These are phyloP conservation scores for Puccinia polysora DNA, from an alignment of 1,284 basidiomycete genomes.

Conservation along the genomic window DNA sequence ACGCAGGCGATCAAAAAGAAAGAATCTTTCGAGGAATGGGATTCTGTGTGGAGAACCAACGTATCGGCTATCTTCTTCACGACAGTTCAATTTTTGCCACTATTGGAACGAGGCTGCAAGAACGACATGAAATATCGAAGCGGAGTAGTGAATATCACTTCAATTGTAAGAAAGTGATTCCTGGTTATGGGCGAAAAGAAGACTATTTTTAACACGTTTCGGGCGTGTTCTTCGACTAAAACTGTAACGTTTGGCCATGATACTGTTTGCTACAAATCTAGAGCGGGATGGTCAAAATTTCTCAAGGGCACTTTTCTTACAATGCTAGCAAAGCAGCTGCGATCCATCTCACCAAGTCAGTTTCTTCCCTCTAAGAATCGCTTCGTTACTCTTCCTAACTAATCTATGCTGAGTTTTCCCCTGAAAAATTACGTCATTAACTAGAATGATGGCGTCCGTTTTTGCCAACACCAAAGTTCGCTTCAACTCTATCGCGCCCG, in stretches of 20 bases:
- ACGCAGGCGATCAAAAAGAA: slow-evolving; percentile 10
- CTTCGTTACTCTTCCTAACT: too few relatives aligned
- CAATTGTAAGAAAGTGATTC: slow-evolving; percentile 41
- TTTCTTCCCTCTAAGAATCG: background rate
- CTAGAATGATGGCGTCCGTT: slow-evolving; percentile 36
- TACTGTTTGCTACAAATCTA: background rate
- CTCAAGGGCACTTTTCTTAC: slow-evolving; percentile 45
- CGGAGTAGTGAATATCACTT: slow-evolving; percentile 42
- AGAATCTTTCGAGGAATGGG: slow-evolving; percentile 41
- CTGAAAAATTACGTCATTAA: slow-evolving; percentile 46
- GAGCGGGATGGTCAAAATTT: slow-evolving; percentile 40
- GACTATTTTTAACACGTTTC: background rate
- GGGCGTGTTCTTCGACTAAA: too few relatives aligned
- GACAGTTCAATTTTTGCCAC: slow-evolving; percentile 36
- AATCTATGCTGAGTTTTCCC: slow-evolving; percentile 33
- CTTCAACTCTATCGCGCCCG: slow-evolving; percentile 50
- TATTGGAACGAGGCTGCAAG: slow-evolving; percentile 13
- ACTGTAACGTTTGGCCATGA: background rate
- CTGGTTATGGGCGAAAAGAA: too few relatives aligned
- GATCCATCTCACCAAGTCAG: slow-evolving; percentile 46
- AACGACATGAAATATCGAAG: slow-evolving; percentile 33
- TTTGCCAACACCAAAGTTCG: slow-evolving; percentile 17
- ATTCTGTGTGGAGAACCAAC: slow-evolving; percentile 42
- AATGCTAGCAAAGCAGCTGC: slow-evolving; percentile 49
- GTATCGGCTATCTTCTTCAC: slow-evolving; percentile 36